Evolutionary conservation across 257 asterid species (phyloP), one percentile per base, ranked within the genome.

Genomic region (Linderniella brevidens): DNA sequence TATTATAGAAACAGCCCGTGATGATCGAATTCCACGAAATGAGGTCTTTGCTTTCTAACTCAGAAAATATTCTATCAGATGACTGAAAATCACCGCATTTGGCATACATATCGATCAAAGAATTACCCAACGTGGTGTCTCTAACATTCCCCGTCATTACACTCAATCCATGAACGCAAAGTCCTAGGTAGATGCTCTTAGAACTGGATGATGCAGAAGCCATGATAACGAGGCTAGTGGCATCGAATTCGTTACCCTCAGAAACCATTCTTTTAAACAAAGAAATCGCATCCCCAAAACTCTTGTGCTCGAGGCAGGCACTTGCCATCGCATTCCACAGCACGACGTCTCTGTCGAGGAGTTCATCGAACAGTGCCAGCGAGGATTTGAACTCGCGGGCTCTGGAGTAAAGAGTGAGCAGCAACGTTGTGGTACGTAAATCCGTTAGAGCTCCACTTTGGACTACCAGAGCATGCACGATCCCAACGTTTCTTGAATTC

Each of bases 321-420:
- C 75, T 73, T 80, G 75, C 65, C 78, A 75, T 70, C 11, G 82
- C 85, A 46, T 78, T 78, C 80, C 82, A 71, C 8, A 77, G 43
- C 40, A 70, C 77, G 43, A 76, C 71, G 67, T 73, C 82, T 53
- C 68, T 82, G 18, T 42, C 67, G 37, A 45, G 17, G 56, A 67
- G 58, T 64, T 70, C 86, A 50, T 43, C 48, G 36, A 75, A 82
- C 32, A 78, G 46, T 32, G 66, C 66, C 60, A 58, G 19, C 0
- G 83, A 63, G 3, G 73, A 67, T 29, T 37, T 54, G 13, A 77
- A 58, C 25, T 65, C 70, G 48, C 61, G 64, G 32, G 66, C 45
- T 61, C 79, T 62, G 8, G 87, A 76, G 48, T 80, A 77, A 51
- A 63, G 59, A 19, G 76, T 68, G 46, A 80, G 70, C 35, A 80